These are phyloP conservation scores for Umbelopsis isabellina DNA, from an alignment of 192 early-diverging fungal species.

Conservation along the genomic window DNA sequence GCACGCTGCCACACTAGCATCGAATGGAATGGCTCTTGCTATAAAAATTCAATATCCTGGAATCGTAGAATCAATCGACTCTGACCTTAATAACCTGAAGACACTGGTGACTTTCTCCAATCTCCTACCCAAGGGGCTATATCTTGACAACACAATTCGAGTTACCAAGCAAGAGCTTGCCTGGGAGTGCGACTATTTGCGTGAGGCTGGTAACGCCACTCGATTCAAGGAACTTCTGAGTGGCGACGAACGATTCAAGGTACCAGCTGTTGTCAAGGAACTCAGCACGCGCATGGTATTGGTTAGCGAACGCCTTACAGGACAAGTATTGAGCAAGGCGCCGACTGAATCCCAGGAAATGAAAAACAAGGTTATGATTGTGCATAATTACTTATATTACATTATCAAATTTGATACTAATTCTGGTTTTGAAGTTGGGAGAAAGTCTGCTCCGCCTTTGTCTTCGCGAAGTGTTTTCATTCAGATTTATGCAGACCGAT, in stretches of 20 bases:
- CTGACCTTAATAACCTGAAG: slow-evolving; percentile 83
- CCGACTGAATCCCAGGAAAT: slow-evolving; percentile 59
- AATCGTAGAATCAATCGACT: slow-evolving; percentile 84
- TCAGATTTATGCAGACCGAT: slow-evolving; percentile 98
- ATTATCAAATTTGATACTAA: slow-evolving; percentile 18
- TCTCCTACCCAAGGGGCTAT: slow-evolving; percentile 91
- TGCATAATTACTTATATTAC: background rate
- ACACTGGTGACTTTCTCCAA: slow-evolving; percentile 79
- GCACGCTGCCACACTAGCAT: slow-evolving; percentile 60
- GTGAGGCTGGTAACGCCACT: slow-evolving; percentile 81
- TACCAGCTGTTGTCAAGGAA: slow-evolving; percentile 75
- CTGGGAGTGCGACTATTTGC: slow-evolving; percentile 92
- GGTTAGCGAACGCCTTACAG: slow-evolving; percentile 77
- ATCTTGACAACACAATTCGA: slow-evolving; percentile 93
- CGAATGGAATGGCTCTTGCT: slow-evolving; percentile 61
- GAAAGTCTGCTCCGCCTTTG: slow-evolving; percentile 78
- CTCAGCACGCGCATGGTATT: slow-evolving; percentile 75
- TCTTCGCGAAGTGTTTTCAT: slow-evolving; percentile 89
- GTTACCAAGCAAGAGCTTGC: slow-evolving; percentile 87
- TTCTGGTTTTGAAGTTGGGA: slow-evolving; percentile 65
- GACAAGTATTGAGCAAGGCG: slow-evolving; percentile 68
- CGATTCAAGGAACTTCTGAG: slow-evolving; percentile 69
- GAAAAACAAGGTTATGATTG: slow-evolving; percentile 50
- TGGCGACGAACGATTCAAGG: slow-evolving; percentile 62
- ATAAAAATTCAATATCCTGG: slow-evolving; percentile 99